phyloP scores from a whole-genome alignment of 164 flowering plant species.

The Umbellularia californica region DNA sequence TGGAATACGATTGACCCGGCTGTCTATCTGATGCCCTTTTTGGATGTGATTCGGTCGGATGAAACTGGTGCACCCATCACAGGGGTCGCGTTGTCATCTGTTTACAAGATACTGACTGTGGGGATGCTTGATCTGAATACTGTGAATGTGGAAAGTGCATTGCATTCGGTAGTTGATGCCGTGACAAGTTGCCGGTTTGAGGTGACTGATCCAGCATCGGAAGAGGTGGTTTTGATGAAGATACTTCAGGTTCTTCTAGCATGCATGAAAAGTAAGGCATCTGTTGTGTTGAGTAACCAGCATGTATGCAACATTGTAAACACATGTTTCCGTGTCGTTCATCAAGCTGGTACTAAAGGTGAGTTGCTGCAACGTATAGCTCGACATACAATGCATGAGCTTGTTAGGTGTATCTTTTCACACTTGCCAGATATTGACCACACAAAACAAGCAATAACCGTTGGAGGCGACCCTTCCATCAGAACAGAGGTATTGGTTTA shows the following conservation, averaged over 20 bases:
- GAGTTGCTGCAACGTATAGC: constrained; percentile 51
- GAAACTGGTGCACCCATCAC: constrained; percentile 57
- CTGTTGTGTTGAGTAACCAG: constrained; percentile 40
- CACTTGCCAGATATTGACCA: constrained; percentile 26
- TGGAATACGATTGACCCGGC: constrained; percentile 28
- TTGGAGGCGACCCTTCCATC: constrained; percentile 11
- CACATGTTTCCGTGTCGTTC: constrained; percentile 47
- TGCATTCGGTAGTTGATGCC: constrained; percentile 43
- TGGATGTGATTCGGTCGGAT: constrained; percentile 48
- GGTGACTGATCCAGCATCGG: constrained; percentile 53
- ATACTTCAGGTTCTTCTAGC: constrained; percentile 51
- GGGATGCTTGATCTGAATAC: constrained; percentile 38
- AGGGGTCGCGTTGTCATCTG: constrained; percentile 43
- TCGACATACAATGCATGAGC: constrained; percentile 53
- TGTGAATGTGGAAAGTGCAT: constrained; percentile 33
- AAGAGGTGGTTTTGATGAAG: constrained; percentile 48
- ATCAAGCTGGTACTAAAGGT: constrained; percentile 49
- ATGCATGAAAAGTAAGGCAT: constrained; percentile 47
- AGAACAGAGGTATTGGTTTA: constrained; percentile 19
- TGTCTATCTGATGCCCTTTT: constrained; percentile 40
- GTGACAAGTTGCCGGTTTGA: constrained; percentile 55
- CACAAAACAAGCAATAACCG: constrained; percentile 11
- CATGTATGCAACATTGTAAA: constrained; percentile 53
- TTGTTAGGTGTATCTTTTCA: constrained; percentile 41
- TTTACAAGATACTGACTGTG: constrained; percentile 39